Conservation (phyloP, 2,329 filamentous ascomycete genomes). For the Leptographium galeiforme region DNA sequence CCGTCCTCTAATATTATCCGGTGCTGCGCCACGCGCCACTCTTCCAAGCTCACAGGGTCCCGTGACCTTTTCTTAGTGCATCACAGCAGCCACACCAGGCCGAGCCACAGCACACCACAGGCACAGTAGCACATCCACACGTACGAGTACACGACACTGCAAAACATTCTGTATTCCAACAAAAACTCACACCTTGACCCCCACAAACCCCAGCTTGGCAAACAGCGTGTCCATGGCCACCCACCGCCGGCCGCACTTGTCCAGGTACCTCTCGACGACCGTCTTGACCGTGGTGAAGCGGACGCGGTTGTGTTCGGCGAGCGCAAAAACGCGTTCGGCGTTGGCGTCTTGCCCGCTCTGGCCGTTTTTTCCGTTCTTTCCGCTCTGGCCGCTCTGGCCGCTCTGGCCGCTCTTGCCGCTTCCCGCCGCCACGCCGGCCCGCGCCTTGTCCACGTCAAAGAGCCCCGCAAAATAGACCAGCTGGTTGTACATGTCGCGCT, state of each 20-base stretch:
- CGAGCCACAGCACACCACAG: too few species aligned
- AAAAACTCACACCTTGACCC: not conserved
- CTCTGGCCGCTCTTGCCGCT: slow-evolving; percentile 23
- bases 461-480: slow-evolving; percentile 73
- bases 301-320: slow-evolving; percentile 71
- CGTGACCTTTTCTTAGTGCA: too few species aligned
- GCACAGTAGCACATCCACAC: too few species aligned
- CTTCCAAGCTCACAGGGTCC: too few species aligned
- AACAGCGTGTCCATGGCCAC: slow-evolving; percentile 88
- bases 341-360: slow-evolving; percentile 34
- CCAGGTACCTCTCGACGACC: slow-evolving; percentile 71
- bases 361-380: slow-evolving; percentile 18
- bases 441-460: slow-evolving; percentile 82
- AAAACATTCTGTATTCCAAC: too few species aligned
- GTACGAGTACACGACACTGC: too few species aligned
- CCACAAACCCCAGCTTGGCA: slow-evolving; percentile 46
- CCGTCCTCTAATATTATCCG: too few species aligned
- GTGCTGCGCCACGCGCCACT: too few species aligned
- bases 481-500: slow-evolving; percentile 91
- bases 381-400: slow-evolving; percentile 14
- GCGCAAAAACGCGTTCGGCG: slow-evolving; percentile 51
- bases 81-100: too few species aligned
- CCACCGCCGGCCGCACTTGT: slow-evolving; percentile 84
- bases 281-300: slow-evolving; percentile 65
- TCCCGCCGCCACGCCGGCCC: slow-evolving; percentile 15